Conservation (phyloP, 2,329 filamentous ascomycete genomes). For the Aureobasidium melanogenum region DNA sequence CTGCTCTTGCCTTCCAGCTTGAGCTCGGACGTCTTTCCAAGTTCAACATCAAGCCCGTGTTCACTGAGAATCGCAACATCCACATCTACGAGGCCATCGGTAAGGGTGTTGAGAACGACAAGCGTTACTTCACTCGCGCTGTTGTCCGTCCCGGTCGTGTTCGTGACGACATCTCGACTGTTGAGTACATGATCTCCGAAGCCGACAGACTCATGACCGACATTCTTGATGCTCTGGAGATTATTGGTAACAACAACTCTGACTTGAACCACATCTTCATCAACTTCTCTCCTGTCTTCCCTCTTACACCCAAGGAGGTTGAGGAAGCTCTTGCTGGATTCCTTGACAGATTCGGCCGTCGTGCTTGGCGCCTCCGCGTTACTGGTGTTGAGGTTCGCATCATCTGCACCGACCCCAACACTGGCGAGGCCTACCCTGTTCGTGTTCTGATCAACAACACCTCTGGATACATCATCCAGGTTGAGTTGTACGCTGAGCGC, state of each 20-base stretch:
- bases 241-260: constrained; percentile 98
- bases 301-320: constrained; percentile 78
- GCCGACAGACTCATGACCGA: constrained; percentile 95
- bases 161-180: constrained; percentile 95
- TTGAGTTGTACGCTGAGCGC: constrained; percentile 94
- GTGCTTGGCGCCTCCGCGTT: constrained; percentile 92
- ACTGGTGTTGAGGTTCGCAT: constrained; percentile 97
- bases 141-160: constrained; percentile 90
- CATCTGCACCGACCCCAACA: constrained; percentile 83
- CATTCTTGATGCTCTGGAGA: constrained; percentile 94
- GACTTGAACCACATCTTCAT: constrained; percentile 99
- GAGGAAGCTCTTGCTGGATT: constrained; percentile 91
- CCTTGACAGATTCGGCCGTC: constrained; percentile 89
- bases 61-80: constrained; percentile 98
- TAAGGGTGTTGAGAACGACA: constrained; percentile 90
- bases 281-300: constrained; percentile 97
- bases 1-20: constrained; percentile 95
- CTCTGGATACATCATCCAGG: constrained; percentile 93
- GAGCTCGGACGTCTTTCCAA: constrained; percentile 89
- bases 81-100: constrained; percentile 97
- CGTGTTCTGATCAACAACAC: constrained; percentile 98
- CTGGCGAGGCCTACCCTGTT: constrained; percentile 78
- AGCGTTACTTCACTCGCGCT: constrained; percentile 96
- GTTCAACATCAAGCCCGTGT: constrained; percentile 96
- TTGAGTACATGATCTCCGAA: constrained; percentile 95